Evolutionary conservation across 148 eudicot species (phyloP).

Genomic region (Silene latifolia): DNA sequence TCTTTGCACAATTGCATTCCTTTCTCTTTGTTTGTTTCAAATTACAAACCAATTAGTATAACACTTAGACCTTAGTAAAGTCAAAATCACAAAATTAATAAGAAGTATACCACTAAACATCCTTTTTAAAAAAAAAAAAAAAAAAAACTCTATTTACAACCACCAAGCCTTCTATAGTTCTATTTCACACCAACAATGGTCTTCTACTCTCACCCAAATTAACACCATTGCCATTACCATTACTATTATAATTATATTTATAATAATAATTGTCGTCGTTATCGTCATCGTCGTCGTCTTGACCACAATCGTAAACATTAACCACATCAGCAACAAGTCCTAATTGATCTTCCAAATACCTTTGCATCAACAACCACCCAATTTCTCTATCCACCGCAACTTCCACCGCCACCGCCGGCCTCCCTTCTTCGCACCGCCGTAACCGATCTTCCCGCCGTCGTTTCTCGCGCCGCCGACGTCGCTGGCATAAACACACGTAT

Average conservation of each 20-base stretch:
- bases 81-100: not conserved
- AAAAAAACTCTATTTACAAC: not conserved
- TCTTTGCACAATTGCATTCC: constrained; percentile 14
- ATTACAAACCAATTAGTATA: not conserved
- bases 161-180: not conserved
- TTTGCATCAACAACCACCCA: constrained; percentile 42
- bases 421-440: constrained; percentile 29
- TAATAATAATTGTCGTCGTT: constrained; percentile 13
- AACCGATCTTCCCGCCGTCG: constrained; percentile 18
- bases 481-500: constrained; percentile 32
- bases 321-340: constrained; percentile 33
- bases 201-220: constrained; percentile 15
- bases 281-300: constrained; percentile 16
- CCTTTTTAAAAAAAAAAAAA: not conserved
- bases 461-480: constrained; percentile 17
- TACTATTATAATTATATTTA: constrained; percentile 23
- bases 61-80: not conserved
- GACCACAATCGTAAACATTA: constrained; percentile 33
- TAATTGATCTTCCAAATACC: constrained; percentile 60
- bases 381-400: constrained; percentile 26
- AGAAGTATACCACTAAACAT: not conserved
- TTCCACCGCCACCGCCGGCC: not conserved
- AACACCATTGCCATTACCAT: constrained; percentile 15
- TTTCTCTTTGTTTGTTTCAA: not conserved
- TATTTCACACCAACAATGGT: constrained; percentile 13